Percentiles rank a stretch among this genome's conserved stretches.
phyloP scores from a whole-genome alignment of 306 rosid species.

The Rubus parviflorus region DNA sequence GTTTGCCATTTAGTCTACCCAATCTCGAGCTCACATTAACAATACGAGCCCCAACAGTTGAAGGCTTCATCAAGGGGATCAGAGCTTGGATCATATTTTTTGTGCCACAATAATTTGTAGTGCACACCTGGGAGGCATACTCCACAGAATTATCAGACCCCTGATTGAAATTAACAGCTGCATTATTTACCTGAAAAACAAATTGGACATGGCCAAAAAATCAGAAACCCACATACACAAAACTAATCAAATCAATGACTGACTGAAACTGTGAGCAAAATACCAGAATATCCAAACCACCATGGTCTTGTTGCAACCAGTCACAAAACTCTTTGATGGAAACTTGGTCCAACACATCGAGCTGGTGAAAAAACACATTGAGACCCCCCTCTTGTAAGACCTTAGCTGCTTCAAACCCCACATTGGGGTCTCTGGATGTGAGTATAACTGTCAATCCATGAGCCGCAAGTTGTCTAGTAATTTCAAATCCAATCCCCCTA shows the following conservation, averaged over 20 bases:
- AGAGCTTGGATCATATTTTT: conserved; percentile 74
- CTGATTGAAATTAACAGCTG: conserved; percentile 83
- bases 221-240: not conserved
- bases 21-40: conserved; percentile 85
- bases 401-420: conserved; percentile 80
- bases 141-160: conserved; percentile 78
- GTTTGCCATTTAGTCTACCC: conserved; percentile 74
- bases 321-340: conserved; percentile 56
- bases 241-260: not conserved
- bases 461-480: conserved; percentile 69
- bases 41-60: conserved; percentile 65
- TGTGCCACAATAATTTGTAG: conserved; percentile 74
- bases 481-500: conserved; percentile 93
- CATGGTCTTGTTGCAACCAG: conserved; percentile 69
- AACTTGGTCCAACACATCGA: conserved; percentile 67
- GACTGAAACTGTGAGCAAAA: not conserved
- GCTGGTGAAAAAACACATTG: conserved; percentile 62
- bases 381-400: conserved; percentile 88
- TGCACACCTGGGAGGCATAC: conserved; percentile 57
- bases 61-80: conserved; percentile 84
- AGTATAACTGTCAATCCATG: conserved; percentile 79
- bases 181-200: conserved; percentile 67
- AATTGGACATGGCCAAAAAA: not conserved
- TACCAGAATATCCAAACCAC: conserved; percentile 82
- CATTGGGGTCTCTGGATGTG: conserved; percentile 74